phyloP scores from a whole-genome alignment of 495 filamentous ascomycete genomes.

The Hypoxylon lienhwacheense region DNA sequence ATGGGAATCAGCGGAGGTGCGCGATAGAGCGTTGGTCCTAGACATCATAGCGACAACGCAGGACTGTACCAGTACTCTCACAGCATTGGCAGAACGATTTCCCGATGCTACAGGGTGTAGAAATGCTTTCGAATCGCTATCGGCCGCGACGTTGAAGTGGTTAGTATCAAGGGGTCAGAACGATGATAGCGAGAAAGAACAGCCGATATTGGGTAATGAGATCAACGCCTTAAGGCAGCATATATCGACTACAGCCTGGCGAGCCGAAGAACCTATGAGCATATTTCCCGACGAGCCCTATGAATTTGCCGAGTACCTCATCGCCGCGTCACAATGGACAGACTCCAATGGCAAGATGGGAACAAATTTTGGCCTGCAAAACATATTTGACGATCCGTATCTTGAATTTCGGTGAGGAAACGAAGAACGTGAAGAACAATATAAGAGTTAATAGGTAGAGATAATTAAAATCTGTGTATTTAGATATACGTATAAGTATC shows the following conservation, averaged over 20 bases:
- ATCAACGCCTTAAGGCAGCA: constrained; percentile 16
- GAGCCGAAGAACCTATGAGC: constrained; percentile 14
- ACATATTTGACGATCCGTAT: constrained; percentile 3
- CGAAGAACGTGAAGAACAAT: too few relatives aligned
- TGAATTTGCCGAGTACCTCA: constrained; percentile 20
- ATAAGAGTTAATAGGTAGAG: too few relatives aligned
- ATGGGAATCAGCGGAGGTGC: constrained; percentile 34
- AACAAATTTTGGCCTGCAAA: constrained; percentile 3
- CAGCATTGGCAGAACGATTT: constrained; percentile 31
- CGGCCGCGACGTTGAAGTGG: constrained; percentile 31
- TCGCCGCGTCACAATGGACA: constrained; percentile 19
- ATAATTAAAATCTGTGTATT: too few relatives aligned
- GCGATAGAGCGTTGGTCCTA: constrained; percentile 19
- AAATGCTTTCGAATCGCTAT: constrained; percentile 32
- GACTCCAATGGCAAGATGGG: constrained; percentile 3
- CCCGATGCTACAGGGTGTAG: constrained; percentile 31
- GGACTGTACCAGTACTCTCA: constrained; percentile 31
- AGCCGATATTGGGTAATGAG: constrained; percentile 9
- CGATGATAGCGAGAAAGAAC: neutral
- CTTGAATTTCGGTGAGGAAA: constrained; percentile 4
- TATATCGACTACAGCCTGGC: constrained; percentile 14
- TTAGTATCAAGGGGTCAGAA: constrained; percentile 24
- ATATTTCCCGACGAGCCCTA: constrained; percentile 21
- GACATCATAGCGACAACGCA: constrained; percentile 26
- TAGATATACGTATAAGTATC: too few relatives aligned